phyloP scores from a whole-genome alignment of 2,329 filamentous ascomycete genomes.

The Phialocephala subalpina region DNA sequence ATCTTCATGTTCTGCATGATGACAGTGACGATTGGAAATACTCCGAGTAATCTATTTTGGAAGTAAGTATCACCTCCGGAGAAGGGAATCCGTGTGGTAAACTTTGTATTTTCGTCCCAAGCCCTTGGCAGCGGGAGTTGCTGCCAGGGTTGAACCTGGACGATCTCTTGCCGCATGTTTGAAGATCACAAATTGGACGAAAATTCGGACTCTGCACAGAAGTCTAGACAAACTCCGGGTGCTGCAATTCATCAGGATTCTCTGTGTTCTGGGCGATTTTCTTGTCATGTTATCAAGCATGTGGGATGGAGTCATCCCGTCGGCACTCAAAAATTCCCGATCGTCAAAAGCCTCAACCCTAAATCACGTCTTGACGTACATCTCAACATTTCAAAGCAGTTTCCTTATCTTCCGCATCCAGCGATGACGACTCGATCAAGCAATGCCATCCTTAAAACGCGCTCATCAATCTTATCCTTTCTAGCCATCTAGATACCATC shows the following conservation, averaged over 20 bases:
- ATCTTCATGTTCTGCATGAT: background rate
- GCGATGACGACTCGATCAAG: conserved; percentile 24
- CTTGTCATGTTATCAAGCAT: background rate
- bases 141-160: background rate
- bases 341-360: conserved; percentile 1
- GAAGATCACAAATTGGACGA: background rate
- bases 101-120: background rate
- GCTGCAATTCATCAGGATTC: background rate
- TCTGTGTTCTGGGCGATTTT: background rate
- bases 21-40: background rate
- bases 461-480: background rate
- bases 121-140: conserved; percentile 4
- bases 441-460: conserved; percentile 24
- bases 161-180: background rate
- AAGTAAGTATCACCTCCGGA: background rate
- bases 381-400: background rate
- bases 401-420: background rate
- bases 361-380: background rate
- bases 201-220: background rate
- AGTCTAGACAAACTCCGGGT: background rate
- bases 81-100: background rate
- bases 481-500: conserved; percentile 17
- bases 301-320: background rate
- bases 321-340: background rate
- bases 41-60: background rate